These are phyloP conservation scores for Blastobotrys apis DNA, from an alignment of 1,139 yeast species.

Conservation along the genomic window DNA sequence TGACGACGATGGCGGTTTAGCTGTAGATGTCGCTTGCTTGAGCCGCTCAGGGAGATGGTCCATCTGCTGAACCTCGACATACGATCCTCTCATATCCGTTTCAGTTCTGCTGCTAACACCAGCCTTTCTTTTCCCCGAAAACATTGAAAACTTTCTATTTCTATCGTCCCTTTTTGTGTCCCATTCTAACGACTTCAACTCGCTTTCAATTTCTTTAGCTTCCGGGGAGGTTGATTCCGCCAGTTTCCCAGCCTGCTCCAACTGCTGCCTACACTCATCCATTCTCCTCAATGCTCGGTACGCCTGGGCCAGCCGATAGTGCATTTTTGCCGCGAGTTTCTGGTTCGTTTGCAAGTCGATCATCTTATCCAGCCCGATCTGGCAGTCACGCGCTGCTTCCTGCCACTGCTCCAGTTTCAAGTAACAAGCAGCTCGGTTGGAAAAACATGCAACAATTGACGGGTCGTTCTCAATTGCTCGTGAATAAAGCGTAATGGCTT, in stretches of 20 bases:
- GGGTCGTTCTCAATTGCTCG: constrained; percentile 63
- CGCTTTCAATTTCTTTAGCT: constrained; percentile 26
- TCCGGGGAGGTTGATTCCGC: constrained; percentile 43
- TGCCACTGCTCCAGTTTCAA: constrained; percentile 50
- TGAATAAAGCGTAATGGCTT: constrained; percentile 67
- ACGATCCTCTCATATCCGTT: constrained; percentile 11
- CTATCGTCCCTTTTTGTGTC: constrained; percentile 15
- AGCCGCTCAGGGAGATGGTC: constrained; percentile 18
- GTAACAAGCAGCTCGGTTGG: constrained; percentile 83
- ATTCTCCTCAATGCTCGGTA: constrained; percentile 37
- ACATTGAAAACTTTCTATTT: constrained; percentile 14
- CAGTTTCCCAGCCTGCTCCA: constrained; percentile 42
- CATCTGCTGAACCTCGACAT: constrained; percentile 15
- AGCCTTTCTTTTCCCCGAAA: not conserved
- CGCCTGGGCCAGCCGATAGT: constrained; percentile 55
- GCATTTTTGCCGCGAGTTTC: constrained; percentile 45
- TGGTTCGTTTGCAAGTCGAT: constrained; percentile 15
- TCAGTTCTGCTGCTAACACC: not conserved
- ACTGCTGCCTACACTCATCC: constrained; percentile 38
- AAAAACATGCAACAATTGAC: constrained; percentile 63
- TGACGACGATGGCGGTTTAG: not conserved
- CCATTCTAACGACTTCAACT: constrained; percentile 15
- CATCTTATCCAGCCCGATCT: constrained; percentile 43
- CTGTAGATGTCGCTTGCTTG: not conserved
- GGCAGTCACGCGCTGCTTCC: constrained; percentile 52